Percentiles rank a stretch among this genome's conserved stretches.
Conservation (phyloP, 164 flowering plant species). For the Macadamia integrifolia region DNA sequence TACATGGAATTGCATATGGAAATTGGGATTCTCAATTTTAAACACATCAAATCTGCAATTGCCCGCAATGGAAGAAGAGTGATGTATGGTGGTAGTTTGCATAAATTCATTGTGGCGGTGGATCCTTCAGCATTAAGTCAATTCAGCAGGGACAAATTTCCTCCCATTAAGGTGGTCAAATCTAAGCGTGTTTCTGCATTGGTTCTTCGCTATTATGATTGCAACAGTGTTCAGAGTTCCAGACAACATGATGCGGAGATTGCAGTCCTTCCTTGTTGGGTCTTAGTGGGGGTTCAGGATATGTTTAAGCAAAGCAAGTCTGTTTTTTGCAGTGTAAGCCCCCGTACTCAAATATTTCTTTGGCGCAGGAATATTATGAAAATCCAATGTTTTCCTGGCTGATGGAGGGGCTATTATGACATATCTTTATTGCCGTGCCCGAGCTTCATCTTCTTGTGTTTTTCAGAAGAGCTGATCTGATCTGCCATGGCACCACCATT, state of each 20-base stretch:
- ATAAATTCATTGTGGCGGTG: background rate
- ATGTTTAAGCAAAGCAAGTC: constrained; percentile 19
- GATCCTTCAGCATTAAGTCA: constrained; percentile 2
- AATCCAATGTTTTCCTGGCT: constrained; percentile 52
- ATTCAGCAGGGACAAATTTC: constrained; percentile 4
- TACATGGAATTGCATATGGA: background rate
- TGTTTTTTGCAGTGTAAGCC: constrained; percentile 43
- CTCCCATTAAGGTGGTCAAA: constrained; percentile 13
- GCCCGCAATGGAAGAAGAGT: background rate
- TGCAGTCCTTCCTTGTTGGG: constrained; percentile 20
- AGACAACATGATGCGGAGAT: constrained; percentile 5
- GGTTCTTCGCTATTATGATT: constrained; percentile 13
- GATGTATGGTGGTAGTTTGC: background rate
- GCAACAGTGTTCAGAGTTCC: constrained; percentile 7
- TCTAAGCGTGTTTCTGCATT: constrained; percentile 3
- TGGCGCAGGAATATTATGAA: constrained; percentile 91
- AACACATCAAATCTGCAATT: constrained; percentile 3
- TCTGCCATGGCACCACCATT: constrained; percentile 59
- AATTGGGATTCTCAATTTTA: background rate
- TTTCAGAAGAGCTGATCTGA: constrained; percentile 60
- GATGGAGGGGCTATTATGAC: constrained; percentile 62
- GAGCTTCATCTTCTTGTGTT: constrained; percentile 54
- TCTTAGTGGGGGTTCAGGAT: constrained; percentile 18
- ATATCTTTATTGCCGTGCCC: constrained; percentile 52
- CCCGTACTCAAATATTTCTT: constrained; percentile 81